Base-by-base conservation (phyloP, 2,329 filamentous ascomycete species). In the Diplodia scrobiculata region DNA sequence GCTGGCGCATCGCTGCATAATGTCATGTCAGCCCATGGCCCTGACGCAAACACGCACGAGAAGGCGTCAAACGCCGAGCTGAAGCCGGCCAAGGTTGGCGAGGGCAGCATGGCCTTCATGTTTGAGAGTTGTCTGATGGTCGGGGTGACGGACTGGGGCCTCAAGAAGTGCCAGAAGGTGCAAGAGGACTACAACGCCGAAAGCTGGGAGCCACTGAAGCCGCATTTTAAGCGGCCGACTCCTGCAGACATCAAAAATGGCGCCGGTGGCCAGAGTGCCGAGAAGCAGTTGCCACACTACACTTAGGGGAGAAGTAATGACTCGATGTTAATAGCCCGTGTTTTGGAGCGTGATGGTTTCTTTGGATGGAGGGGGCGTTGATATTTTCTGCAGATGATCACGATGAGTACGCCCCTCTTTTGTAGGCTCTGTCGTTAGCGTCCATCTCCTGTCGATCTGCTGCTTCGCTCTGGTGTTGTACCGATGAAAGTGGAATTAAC, bases 141-240 rank as follows among this genome's bases (percentile, higher is more conserved):
- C 1, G 88, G 88, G 1, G 88, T 91, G 32, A 90, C 89, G 1
- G 85, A 89, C 67, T 91, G 88, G 88, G 89, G 88, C 1, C 76
- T 91, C 68, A 89, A 86, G 76, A 85, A 85, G 68, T 94, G 88
- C 73, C 78, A 83, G 72, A 91, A 90, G 77, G 84, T 90, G 48
- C 89, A 91, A 79, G 82, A 86, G 70, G 85, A 85, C 66, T 96
- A 95, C 73, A 92, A 87, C 74, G 86, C 88, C 66, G 90, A 96
- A 80, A 93, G 90, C 75, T 97, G 92, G 92, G 87, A 80, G 71
- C 76, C 78, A 14, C 68, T 84, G 70, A 81, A 81, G 72, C 74
- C 80, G 67, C 79, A 79, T 65, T 84, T 83, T n/a, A 66, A 60
- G 54, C 62, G 62, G 1, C 62, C 62, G 14, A 54, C 62, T 13